Percentiles rank a stretch among this genome's conserved stretches.
These are phyloP conservation scores for Nothomitra cinnamomea DNA, from an alignment of 2,329 filamentous ascomycete genomes.

Conservation along the genomic window DNA sequence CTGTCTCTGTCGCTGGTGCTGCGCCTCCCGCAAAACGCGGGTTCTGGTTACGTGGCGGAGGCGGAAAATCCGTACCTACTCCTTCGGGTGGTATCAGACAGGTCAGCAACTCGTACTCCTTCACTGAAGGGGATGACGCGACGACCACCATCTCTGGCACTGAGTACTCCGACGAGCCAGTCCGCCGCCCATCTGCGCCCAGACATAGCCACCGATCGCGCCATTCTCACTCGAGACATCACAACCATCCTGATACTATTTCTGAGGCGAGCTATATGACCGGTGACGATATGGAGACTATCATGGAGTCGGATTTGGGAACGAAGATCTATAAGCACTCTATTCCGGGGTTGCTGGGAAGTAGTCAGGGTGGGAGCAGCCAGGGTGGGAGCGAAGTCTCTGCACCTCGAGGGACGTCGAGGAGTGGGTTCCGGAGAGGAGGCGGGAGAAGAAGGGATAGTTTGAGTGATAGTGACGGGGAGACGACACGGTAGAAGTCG, in stretches of 20 bases:
- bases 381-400: conserved; percentile 20
- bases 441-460: conserved; percentile 32
- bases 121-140: conserved; percentile 29
- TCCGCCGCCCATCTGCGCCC: conserved; percentile 20
- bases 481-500: background rate
- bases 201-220: conserved; percentile 19
- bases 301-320: conserved; percentile 25
- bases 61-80: conserved; percentile 16
- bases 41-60: conserved; percentile 8
- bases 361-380: conserved; percentile 12
- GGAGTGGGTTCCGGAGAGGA: conserved; percentile 23
- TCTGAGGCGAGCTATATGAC: background rate
- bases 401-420: conserved; percentile 15
- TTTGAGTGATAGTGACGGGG: conserved; percentile 30
- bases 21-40: conserved; percentile 17
- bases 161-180: conserved; percentile 12
- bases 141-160: conserved; percentile 18
- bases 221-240: conserved; percentile 6
- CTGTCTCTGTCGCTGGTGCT: conserved; percentile 18
- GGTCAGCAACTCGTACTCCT: conserved; percentile 21
- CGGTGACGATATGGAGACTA: conserved; percentile 18
- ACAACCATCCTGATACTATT: conserved; percentile 11
- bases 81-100: conserved; percentile 13
- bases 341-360: conserved; percentile 27
- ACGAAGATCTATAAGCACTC: conserved; percentile 40